Percentiles rank a stretch among this genome's conserved stretches.
Conservation (phyloP, 805 yeast species). For the Kregervanrija pseudodelftensis region DNA sequence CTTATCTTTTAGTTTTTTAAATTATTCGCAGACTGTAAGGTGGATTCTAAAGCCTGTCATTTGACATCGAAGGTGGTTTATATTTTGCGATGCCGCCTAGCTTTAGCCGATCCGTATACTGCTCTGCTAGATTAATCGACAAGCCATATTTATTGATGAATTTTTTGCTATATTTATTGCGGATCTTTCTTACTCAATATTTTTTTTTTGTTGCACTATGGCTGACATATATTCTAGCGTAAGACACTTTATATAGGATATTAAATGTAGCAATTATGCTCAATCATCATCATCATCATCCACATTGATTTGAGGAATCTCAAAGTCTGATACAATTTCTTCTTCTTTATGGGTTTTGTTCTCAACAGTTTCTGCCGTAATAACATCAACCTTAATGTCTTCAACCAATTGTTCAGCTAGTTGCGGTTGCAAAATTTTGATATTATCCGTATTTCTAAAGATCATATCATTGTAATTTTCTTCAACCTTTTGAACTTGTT, state of each 20-base stretch:
- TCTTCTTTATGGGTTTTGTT: constrained; percentile 7
- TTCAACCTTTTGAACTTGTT: constrained; percentile 7
- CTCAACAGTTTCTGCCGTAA: background rate
- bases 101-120: too few species aligned
- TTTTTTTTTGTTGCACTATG: too few species aligned
- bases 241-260: too few species aligned
- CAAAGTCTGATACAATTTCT: constrained; percentile 29
- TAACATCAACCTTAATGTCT: constrained; percentile 6
- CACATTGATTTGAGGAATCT: constrained; percentile 30
- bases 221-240: too few species aligned
- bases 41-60: too few species aligned
- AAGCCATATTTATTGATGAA: too few species aligned
- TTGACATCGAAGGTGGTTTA: constrained; percentile 19
- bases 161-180: too few species aligned
- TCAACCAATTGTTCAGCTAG: constrained; percentile 4
- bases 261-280: too few species aligned
- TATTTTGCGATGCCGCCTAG: background rate
- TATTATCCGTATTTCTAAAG: constrained; percentile 7
- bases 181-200: too few species aligned
- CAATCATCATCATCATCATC: constrained; percentile 24
- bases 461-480: constrained; percentile 11
- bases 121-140: too few species aligned
- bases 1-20: too few species aligned
- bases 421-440: background rate
- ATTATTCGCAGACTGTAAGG: too few species aligned